A percentile compares a stretch with the other conserved stretches of the same genome.
Evolutionary conservation across 805 yeast genomes (phyloP).

Genomic region (Yarrowia divulgata): DNA sequence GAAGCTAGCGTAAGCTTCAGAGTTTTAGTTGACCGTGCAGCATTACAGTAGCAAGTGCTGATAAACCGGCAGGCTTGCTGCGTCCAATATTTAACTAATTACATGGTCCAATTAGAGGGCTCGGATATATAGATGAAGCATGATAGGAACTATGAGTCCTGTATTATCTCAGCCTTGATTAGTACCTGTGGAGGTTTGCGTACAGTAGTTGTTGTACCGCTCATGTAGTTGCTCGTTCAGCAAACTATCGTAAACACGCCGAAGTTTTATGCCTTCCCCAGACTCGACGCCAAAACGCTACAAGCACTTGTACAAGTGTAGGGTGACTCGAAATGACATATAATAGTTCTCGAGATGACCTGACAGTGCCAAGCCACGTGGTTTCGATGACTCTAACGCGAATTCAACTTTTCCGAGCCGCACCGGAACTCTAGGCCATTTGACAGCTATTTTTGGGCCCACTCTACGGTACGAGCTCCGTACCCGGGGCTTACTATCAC

Average conservation of each 20-base stretch:
- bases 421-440: background rate
- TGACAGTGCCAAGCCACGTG: background rate
- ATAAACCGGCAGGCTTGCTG: background rate
- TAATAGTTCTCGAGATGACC: too few relatives aligned
- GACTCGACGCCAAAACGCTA: too few relatives aligned
- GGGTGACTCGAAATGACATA: too few relatives aligned
- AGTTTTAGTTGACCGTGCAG: slow-evolving; percentile 1
- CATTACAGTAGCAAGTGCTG: background rate
- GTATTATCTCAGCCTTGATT: too few relatives aligned
- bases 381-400: background rate
- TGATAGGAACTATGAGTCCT: too few relatives aligned
- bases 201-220: too few relatives aligned
- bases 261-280: too few relatives aligned
- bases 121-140: background rate
- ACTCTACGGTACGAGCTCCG: background rate
- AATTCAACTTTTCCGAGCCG: background rate
- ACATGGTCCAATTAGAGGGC: background rate
- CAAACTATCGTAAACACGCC: too few relatives aligned
- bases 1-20: background rate
- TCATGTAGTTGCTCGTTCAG: too few relatives aligned
- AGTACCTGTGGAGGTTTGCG: too few relatives aligned
- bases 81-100: background rate
- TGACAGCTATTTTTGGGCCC: background rate
- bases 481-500: background rate
- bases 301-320: too few relatives aligned